Evolutionary conservation across 345 rosid genomes (phyloP), one percentile per base, ranked within the genome.

Genomic region (Triadica sebifera): DNA sequence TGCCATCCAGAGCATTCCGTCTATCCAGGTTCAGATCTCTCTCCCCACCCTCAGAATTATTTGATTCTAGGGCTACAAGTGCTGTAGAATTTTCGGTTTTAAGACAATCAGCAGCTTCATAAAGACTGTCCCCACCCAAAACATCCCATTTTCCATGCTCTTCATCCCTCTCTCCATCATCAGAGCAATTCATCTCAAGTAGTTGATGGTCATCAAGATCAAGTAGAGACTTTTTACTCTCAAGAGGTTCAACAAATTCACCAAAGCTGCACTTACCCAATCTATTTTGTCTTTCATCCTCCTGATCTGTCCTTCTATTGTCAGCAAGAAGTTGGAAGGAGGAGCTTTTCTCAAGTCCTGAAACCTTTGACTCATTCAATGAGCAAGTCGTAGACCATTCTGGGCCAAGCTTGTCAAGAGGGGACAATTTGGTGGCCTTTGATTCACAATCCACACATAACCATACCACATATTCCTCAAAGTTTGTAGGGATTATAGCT

Each of bases 401-500:
- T 29, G 34, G 34, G 34, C 34, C 34, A 2, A 29, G 34, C 34
- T 29, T 29, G 2, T 29, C 34, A 29, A 29, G 34, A 29, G 34
- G 34, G 34, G 34, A 29, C 34, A 29, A 29, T 29, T 29, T 29
- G n/a, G 20, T 73, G 69, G 53, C 41, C 73, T 73, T 71, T 5
- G 83, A 69, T 52, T 68, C 82, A 81, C 97, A 91, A 75, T 81
- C 89, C 67, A 62, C 84, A 34, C 98, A 93, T 17, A 75, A 81
- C 96, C 97, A 93, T 52, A 69, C 70, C 46, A 88, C 83, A 71
- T 69, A 51, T 47, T 86, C 90, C 11, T 81, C 81, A 20, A 87
- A 77, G 75, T 82, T 76, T 81, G 39, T 67, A 6, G 93, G 96
- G 17, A 85, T 19, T 70, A 58, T 74, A 41, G 59, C 64, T 29